These are phyloP conservation scores for Colletotrichum sp. DNA, from an alignment of 2,329 filamentous ascomycete genomes.

Conservation along the genomic window DNA sequence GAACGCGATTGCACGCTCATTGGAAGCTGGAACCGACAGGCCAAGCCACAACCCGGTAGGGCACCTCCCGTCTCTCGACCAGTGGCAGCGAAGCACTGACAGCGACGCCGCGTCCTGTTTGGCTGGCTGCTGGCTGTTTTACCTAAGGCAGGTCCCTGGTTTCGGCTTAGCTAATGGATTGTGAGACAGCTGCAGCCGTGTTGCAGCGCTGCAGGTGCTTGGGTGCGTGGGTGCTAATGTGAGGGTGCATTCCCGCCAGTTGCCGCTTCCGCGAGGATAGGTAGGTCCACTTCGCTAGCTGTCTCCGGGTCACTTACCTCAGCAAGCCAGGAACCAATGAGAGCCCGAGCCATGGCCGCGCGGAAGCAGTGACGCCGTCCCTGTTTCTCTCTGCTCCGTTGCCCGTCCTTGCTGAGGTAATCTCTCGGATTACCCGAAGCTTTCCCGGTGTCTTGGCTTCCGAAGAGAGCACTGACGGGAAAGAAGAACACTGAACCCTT, in stretches of 20 bases:
- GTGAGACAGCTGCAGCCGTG: neutral
- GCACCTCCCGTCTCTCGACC: neutral
- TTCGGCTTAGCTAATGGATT: neutral
- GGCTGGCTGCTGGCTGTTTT: neutral
- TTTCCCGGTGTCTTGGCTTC: neutral
- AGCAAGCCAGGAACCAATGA: neutral
- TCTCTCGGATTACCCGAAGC: neutral
- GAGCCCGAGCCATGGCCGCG: neutral
- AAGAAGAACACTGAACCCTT: neutral
- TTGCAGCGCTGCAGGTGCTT: neutral
- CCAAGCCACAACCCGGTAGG: conserved; percentile 6
- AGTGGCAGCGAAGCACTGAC: neutral
- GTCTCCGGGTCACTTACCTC: neutral
- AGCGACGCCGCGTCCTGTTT: neutral
- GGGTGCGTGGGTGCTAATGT: neutral
- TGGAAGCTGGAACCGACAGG: conserved; percentile 21
- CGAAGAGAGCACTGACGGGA: neutral
- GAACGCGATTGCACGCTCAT: conserved; percentile 29
- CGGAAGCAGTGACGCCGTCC: neutral
- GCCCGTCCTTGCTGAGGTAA: conserved; percentile 2
- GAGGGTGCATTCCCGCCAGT: neutral
- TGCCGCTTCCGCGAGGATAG: neutral
- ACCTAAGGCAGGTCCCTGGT: neutral
- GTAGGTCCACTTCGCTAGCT: neutral
- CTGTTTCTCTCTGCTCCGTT: neutral